phyloP scores from a whole-genome alignment of 73 alveolate genomes.

The Symbiodinium natans region DNA sequence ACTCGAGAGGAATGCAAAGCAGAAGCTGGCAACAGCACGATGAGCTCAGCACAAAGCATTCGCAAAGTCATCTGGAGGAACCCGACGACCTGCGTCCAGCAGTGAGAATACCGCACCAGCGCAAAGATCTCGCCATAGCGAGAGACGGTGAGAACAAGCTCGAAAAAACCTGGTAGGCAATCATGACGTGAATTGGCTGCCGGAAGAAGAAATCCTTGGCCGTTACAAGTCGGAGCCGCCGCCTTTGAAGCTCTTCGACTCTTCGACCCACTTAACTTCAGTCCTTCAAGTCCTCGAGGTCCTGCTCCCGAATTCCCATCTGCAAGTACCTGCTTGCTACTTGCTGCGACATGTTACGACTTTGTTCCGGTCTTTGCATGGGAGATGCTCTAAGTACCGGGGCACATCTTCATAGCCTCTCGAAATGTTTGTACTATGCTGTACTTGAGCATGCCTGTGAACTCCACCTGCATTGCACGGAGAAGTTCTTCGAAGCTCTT shows the following conservation, averaged over 20 bases:
- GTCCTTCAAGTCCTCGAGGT: conserved; percentile 82
- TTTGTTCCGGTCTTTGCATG: not conserved
- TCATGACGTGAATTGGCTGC: conserved; percentile 48
- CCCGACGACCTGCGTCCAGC: conserved; percentile 35
- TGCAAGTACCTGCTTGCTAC: conserved; percentile 23
- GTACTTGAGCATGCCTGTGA: conserved; percentile 61
- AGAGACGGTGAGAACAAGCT: not conserved
- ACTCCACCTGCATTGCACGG: conserved; percentile 23
- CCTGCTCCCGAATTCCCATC: conserved; percentile 62
- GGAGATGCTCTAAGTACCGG: not conserved
- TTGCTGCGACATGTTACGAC: not conserved
- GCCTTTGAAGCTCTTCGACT: too few species aligned
- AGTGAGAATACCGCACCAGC: not conserved
- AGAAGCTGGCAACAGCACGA: too few species aligned
- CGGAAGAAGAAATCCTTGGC: conserved; percentile 38
- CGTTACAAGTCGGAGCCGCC: too few species aligned
- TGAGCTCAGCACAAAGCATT: not conserved
- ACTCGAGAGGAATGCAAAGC: too few species aligned
- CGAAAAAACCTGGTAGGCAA: conserved; percentile 14
- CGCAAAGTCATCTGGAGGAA: conserved; percentile 14
- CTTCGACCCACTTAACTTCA: too few species aligned
- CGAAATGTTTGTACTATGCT: conserved; percentile 32
- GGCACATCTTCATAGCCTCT: conserved; percentile 56
- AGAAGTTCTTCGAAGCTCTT: too few species aligned
- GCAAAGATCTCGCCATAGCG: not conserved